Evolutionary conservation across 441 rosid genomes (phyloP).

Genomic region (Melastoma candidum): DNA sequence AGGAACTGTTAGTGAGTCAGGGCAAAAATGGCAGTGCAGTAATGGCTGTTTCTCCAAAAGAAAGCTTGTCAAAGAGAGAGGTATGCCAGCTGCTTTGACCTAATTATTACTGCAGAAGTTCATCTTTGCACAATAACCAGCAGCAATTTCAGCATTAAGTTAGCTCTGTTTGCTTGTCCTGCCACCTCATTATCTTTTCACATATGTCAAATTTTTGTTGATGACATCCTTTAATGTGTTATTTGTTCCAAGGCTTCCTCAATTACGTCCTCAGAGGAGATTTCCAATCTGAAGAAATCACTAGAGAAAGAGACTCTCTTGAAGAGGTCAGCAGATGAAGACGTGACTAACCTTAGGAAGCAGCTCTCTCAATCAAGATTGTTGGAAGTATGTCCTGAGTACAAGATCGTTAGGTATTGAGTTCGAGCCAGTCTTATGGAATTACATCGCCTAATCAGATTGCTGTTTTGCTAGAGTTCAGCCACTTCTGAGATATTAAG

Average conservation of each 20-base stretch:
- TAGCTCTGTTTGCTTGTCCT: no score
- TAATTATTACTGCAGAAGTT: no score
- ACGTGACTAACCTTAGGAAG: constrained; percentile 48
- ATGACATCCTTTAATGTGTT: not conserved
- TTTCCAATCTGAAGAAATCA: constrained; percentile 52
- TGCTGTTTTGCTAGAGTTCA: constrained; percentile 36
- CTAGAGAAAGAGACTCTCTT: constrained; percentile 62
- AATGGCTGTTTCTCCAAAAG: constrained; percentile 17
- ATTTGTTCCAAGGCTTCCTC: constrained; percentile 29
- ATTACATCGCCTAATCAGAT: constrained; percentile 2
- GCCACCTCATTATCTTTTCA: not conserved
- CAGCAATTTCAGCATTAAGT: no score
- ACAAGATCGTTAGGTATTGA: constrained; percentile 8
- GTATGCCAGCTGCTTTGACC: constrained; percentile 19
- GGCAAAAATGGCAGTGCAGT: constrained; percentile 45
- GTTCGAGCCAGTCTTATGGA: constrained; percentile 3
- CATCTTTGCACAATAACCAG: no score
- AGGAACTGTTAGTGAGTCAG: constrained; percentile 65
- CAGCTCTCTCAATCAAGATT: constrained; percentile 56
- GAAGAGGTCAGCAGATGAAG: constrained; percentile 75
- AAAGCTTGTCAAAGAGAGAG: constrained; percentile 35
- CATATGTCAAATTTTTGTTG: not conserved
- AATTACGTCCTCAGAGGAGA: constrained; percentile 44
- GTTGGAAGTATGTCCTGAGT: constrained; percentile 41
- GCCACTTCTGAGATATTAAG: constrained; percentile 70